These are phyloP conservation scores for Baorangia bicolor DNA, from an alignment of 768 basidiomycete genomes.

Conservation along the genomic window DNA sequence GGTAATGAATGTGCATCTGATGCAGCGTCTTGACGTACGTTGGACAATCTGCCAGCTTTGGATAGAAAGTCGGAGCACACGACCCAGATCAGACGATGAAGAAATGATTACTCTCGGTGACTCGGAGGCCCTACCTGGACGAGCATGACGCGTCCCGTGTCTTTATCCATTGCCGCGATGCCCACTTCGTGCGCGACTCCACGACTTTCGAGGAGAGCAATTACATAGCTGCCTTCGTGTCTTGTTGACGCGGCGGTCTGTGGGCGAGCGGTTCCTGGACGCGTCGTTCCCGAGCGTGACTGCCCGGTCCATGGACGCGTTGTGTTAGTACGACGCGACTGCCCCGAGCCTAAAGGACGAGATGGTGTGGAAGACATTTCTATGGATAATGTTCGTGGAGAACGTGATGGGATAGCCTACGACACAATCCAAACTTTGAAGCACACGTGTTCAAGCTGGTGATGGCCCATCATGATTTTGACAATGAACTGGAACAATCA, in stretches of 20 bases:
- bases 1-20: slow-evolving; percentile 77
- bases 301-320: slow-evolving; percentile 54
- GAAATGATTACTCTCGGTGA: not conserved
- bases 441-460: not conserved
- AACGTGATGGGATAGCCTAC: not conserved
- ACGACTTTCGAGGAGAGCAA: slow-evolving; percentile 74
- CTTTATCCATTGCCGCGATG: slow-evolving; percentile 79
- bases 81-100: not conserved
- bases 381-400: not conserved
- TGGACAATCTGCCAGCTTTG: slow-evolving; percentile 78
- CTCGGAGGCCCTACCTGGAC: slow-evolving; percentile 62
- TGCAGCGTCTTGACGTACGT: slow-evolving; percentile 89
- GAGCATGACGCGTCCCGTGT: slow-evolving; percentile 71
- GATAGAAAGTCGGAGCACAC: not conserved
- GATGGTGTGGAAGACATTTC: slow-evolving; percentile 15
- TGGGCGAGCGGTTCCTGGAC: slow-evolving; percentile 48
- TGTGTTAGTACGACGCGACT: slow-evolving; percentile 13
- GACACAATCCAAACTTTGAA: not conserved
- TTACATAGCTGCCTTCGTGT: slow-evolving; percentile 59
- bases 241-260: slow-evolving; percentile 60
- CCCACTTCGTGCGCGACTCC: slow-evolving; percentile 84
- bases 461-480: no score
- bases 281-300: slow-evolving; percentile 49
- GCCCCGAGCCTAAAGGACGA: slow-evolving; percentile 11
- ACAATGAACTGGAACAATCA: no score